Evolutionary conservation across 768 basidiomycete genomes (phyloP), one percentile per base, ranked within the genome.

Genomic region (Tephrocybe sp.): DNA sequence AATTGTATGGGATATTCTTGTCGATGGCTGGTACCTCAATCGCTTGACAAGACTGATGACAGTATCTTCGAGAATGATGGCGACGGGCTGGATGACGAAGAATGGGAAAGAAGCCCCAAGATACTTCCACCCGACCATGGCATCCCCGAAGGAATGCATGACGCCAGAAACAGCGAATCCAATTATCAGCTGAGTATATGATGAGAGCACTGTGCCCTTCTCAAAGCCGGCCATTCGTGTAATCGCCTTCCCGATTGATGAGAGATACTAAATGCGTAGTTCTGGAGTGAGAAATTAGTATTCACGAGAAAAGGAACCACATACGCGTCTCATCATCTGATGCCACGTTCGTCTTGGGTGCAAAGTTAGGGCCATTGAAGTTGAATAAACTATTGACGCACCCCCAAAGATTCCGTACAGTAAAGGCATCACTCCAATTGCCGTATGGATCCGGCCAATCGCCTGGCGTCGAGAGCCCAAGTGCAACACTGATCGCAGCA

Each of bases 381-480:
- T 30, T 16, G 21, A 22, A n/a, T 11, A 26, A 12, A 22, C 18
- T 25, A 24, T 37, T 12, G 13, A 58, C 66, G 34, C 45, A 67
- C 67, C 67, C 62, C 67, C 67, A 67, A 30, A 65, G 55, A 18
- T 56, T 60, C 27, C 67, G 57, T 9, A 69, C 38, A 8, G 66
- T 67, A 51, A 65, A 68, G 1, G 65, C 59, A n/a, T 61, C 56
- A 9, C 49, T 50, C 58, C 54, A 64, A 22, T n/a, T 26, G 13
- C 68, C 66, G 27, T 56, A 69, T 0, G 61, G 22, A n/a, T 55
- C 55, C 0, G 66, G 66, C 68, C 68, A 69, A 27, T 59, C 54
- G 13, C 44, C 47, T 0, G 65, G 61, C 21, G 57, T 40, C 9
- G 59, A 57, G 8, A 49, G 18, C 3, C 52, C 49, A 7, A 56